A percentile compares a stretch with the other conserved stretches of the same genome.
Conservation (phyloP, 2,329 filamentous ascomycete species). For the Colletotrichum phormii region DNA sequence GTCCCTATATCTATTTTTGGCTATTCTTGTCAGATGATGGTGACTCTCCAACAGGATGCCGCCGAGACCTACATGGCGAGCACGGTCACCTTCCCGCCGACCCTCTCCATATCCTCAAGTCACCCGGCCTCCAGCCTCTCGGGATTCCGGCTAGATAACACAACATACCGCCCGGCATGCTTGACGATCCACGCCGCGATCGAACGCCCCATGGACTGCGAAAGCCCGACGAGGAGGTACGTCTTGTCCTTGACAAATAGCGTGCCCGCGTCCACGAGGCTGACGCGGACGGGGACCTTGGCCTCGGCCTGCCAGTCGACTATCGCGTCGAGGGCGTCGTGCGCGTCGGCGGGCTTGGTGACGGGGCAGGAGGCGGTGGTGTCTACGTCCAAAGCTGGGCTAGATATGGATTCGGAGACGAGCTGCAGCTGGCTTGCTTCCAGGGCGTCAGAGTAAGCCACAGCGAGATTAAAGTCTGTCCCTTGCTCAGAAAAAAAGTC, state of each 20-base stretch:
- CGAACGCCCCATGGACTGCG: slow-evolving; percentile 47
- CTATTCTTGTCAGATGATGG: not conserved
- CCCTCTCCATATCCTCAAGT: slow-evolving; percentile 1
- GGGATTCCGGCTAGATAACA: slow-evolving; percentile 49
- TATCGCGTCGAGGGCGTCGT: not conserved
- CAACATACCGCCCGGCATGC: slow-evolving; percentile 47
- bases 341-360: not conserved
- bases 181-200: slow-evolving; percentile 49
- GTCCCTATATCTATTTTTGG: not conserved
- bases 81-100: slow-evolving; percentile 11
- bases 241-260: slow-evolving; percentile 42
- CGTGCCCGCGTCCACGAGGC: not conserved
- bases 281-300: not conserved
- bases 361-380: not conserved
- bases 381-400: no score
- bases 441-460: no score
- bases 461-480: no score
- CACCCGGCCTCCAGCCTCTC: slow-evolving; percentile 22
- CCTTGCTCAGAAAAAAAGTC: no score
- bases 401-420: no score
- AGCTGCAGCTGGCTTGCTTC: no score
- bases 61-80: not conserved
- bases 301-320: not conserved
- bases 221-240: slow-evolving; percentile 46
- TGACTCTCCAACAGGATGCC: not conserved